Percentiles rank a stretch among this genome's conserved stretches.
Conservation (phyloP, 2,329 filamentous ascomycete species). For the Aspergillus fumigatiaffinis region DNA sequence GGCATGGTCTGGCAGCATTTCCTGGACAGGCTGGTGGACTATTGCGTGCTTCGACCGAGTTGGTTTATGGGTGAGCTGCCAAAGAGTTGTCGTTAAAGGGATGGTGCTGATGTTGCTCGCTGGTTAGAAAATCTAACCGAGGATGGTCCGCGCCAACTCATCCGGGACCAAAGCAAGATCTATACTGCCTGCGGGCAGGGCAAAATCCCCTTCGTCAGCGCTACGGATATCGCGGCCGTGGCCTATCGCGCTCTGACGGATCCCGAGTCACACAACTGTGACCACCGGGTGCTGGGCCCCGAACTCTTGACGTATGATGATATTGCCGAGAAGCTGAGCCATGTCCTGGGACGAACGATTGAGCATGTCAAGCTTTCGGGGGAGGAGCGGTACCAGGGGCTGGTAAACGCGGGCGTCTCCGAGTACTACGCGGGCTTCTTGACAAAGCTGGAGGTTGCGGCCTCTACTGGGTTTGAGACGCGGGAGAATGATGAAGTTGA, state of each 20-base stretch:
- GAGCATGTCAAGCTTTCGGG: conserved; percentile 1
- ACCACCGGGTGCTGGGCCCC: conserved; percentile 34
- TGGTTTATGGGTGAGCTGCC: conserved; percentile 45
- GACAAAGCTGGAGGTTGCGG: background rate
- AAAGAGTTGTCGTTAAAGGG: background rate
- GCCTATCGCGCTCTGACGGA: conserved; percentile 41
- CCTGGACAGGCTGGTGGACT: conserved; percentile 38
- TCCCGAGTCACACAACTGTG: conserved; percentile 38
- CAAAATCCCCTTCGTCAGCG: conserved; percentile 46
- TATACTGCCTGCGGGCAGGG: conserved; percentile 44
- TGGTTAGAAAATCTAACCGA: conserved; percentile 45
- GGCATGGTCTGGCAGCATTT: conserved; percentile 40
- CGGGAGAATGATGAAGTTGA: conserved; percentile 1
- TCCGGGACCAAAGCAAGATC: conserved; percentile 41
- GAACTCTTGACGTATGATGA: conserved; percentile 32
- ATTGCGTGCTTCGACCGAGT: conserved; percentile 44
- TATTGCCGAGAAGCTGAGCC: conserved; percentile 10
- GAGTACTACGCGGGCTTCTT: background rate
- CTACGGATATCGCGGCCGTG: conserved; percentile 47
- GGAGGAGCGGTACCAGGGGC: background rate
- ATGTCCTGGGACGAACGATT: background rate
- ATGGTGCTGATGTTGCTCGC: background rate
- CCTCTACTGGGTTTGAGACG: conserved; percentile 1
- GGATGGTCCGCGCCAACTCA: conserved; percentile 24
- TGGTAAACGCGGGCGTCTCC: background rate